Base-by-base conservation (phyloP, 768 basidiomycete genomes). In the Termitomyces titanicus region DNA sequence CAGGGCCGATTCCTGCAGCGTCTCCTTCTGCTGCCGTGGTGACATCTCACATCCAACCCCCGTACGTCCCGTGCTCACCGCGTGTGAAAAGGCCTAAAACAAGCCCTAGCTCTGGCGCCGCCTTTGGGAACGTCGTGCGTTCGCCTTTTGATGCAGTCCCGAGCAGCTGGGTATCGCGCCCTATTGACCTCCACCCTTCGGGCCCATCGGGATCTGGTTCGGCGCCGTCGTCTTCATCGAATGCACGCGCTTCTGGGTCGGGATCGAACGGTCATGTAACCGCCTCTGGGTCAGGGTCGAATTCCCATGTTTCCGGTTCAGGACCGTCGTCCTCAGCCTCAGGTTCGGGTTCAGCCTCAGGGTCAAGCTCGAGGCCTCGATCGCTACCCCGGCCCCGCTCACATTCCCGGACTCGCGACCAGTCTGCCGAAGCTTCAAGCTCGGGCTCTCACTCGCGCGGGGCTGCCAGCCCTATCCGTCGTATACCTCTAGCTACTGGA, bases 41-140 rank as follows among this genome's bases (percentile, higher is more conserved):
- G 6, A 43, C 56, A 1, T 38, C 57, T 0, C 57, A 47, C 20
- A 3, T 29, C 2, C 55, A 37, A 35, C 17, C 57, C 1, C 46
- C 31, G 34, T 54, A 58, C 48, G 46, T 47, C 12, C 45, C 55
- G 31, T 57, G 54, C 27, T 59, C 51, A 27, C 11, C 48, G 12
- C 60, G 58, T n/a, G 54, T 56, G 5, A 66, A 63, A 51, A 61
- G 68, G 1, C 66, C 68, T 8, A 66, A 63, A 29, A 66, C 68
- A 12, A 67, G 65, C 38, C 65, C 68, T 2, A 59, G 55, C 27
- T 40, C 43, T 11, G 54, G 49, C 27, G 53, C 48, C 7, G 54
- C 38, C 25, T 55, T 57, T 7, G 54, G 39, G 27, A 18, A 20
- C 2, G 29, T 44, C n/a, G 55, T 44, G 3, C 53, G 57, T 34